Base-by-base conservation (phyloP, 1,284 basidiomycete species). In the Peniophora sp. region DNA sequence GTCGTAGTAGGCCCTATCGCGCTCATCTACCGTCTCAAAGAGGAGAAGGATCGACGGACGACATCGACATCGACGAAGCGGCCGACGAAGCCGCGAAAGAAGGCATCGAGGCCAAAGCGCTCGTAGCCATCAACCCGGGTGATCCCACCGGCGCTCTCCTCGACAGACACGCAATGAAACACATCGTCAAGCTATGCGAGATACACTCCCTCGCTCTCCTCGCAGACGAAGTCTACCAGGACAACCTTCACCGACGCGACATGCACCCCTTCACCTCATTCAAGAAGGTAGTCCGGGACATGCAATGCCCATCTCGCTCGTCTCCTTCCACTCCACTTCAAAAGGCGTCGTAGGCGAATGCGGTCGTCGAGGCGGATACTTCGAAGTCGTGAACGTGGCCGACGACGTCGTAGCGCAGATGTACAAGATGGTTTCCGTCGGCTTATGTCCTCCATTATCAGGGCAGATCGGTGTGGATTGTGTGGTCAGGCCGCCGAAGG, bases 301-400 rank as follows among this genome's bases (percentile, higher is more conserved):
- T 84, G 53, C 69, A 77, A 58, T 85, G 45, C 75, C 74, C 56
- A 70, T 94, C 55, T 83, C 91, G 47, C 82, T 97, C 63, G 77
- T 97, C 47, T 92, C 89, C 48, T 97, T 96, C 83, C 94, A 97
- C 73, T 93, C 89, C 50, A 94, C 94, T 64, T 94, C 90, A 51
- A 97, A 97, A 69, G 94, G 94, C 52, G 90, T 96, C 55, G 83
- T 81, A 41, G 94, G 94, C 56, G 94, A 97, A 70, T 97, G 94
- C 65, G 94, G 94, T 12, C 78, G 94, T 35, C 79, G 94, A 50
- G 94, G 94, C 38, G 94, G 94, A 2, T 97, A 96, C 74, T 94
- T 95, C 64, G 94, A 97, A 69, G 81, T 83, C 63, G 77, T 79
- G 56, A 97, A 97, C 70, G 73, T 97, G 58, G 64, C 74, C 16